Evolutionary conservation across 1,284 basidiomycete species (phyloP), one percentile per base, ranked within the genome.

Genomic region (Puccinia brachypodii): DNA sequence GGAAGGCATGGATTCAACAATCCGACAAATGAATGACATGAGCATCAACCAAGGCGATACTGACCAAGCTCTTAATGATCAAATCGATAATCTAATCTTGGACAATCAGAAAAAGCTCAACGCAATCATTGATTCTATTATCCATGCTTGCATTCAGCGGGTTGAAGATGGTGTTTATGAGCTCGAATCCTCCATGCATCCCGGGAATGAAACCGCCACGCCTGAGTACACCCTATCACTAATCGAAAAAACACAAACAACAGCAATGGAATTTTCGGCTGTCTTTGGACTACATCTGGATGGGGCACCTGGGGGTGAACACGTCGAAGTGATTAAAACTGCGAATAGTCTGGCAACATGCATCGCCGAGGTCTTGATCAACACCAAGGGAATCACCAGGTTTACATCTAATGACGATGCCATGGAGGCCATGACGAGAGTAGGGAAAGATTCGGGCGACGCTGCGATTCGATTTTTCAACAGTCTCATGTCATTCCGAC

Each of bases 51-150:
- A 94, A 89, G 93, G 92, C 82, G 89, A 94, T 62, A 91, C 91
- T 36, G 94, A 95, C 84, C 92, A 94, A 84, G 94, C 95, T 0
- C 94, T 94, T 83, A 94, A 95, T 85, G 93, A 94, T 16, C 95
- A 98, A 87, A 95, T 99, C 85, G 96, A 99, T 87, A 97, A 92
- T 0, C 90, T 99, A 84, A 97, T 99, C 84, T 89, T 99, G 82
- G 97, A 99, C 87, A 94, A 98, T 86, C 91, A 95, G 86, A 98
- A 98, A 89, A 97, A 98, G 88, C 90, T 99, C 85, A 99, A 99
- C 87, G 91, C 95, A 84, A 97, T 99, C 87, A 98, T 99, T 85
- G 95, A 99, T 88, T 99, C 97, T 3, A 98, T 99, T 86, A 89
- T 99, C 44, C 94, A 97, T 87, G 94, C 95, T 11, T 98, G 96